phyloP scores from a whole-genome alignment of 257 asterid species.

The Sherardia arvensis region DNA sequence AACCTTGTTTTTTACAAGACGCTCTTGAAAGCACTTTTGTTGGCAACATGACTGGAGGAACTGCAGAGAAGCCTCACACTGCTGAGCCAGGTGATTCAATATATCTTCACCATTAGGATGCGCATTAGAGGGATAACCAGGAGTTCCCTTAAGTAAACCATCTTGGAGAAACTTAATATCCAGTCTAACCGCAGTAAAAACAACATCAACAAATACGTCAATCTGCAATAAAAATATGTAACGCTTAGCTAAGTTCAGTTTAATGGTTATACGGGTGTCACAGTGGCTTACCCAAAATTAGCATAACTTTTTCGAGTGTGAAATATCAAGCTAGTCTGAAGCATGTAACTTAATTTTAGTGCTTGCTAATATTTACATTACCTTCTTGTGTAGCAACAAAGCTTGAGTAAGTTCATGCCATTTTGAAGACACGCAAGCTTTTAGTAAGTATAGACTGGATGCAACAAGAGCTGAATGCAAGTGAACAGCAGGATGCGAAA shows the following conservation, averaged over 20 bases:
- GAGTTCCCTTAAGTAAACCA: conserved; percentile 50
- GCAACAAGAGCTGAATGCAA: conserved; percentile 95
- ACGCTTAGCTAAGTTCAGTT: conserved; percentile 6
- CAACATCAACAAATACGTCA: conserved; percentile 73
- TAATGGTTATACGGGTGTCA: not conserved
- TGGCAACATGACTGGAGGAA: conserved; percentile 83
- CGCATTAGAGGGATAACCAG: conserved; percentile 33
- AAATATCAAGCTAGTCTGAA: not conserved
- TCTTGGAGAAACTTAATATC: conserved; percentile 67
- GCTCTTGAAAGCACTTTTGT: conserved; percentile 77
- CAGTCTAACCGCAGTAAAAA: conserved; percentile 67
- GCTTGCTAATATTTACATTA: conserved; percentile 22
- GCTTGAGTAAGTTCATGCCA: conserved; percentile 91
- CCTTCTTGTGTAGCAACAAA: conserved; percentile 72
- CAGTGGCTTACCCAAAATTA: not conserved
- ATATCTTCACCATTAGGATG: conserved; percentile 53
- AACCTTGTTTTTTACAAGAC: conserved; percentile 87
- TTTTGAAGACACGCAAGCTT: conserved; percentile 71
- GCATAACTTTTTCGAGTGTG: not conserved
- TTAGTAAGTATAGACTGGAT: conserved; percentile 64
- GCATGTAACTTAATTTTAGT: too few relatives aligned
- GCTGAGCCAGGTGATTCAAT: conserved; percentile 83
- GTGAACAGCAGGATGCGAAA: conserved; percentile 60
- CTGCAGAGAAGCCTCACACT: conserved; percentile 88
- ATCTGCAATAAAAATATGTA: conserved; percentile 55